Conservation (phyloP, 345 rosid species). For the Moringa oleifera region DNA sequence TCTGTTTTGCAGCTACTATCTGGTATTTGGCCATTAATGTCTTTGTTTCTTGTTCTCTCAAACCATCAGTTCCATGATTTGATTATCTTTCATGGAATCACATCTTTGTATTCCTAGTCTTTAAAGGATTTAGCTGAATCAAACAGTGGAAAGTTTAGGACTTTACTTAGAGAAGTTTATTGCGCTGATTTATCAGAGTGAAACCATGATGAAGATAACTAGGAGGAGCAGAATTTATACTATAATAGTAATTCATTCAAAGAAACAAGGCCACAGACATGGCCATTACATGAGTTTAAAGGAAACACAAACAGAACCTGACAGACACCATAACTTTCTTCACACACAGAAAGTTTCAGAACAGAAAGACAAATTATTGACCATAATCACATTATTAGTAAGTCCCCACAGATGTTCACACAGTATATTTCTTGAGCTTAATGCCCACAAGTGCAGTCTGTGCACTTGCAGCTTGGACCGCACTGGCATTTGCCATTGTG, state of each 20-base stretch:
- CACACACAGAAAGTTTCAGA: neutral
- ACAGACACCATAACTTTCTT: neutral
- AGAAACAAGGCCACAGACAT: constrained; percentile 18
- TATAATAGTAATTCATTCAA: constrained; percentile 22
- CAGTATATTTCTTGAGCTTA: constrained; percentile 5
- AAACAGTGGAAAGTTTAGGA: too few species aligned
- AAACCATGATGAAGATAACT: too few species aligned
- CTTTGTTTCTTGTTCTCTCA: too few species aligned
- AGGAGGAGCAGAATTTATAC: neutral
- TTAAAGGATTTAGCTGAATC: too few species aligned
- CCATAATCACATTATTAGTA: constrained; percentile 12
- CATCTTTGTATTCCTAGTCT: too few species aligned
- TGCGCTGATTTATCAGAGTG: too few species aligned
- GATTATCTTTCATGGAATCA: too few species aligned
- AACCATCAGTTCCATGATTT: too few species aligned
- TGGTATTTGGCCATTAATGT: too few species aligned
- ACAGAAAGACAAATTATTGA: constrained; percentile 20
- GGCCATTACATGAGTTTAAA: constrained; percentile 21
- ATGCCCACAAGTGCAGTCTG: constrained; percentile 65
- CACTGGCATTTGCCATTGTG: constrained; percentile 79
- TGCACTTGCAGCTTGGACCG: constrained; percentile 64
- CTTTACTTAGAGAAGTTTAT: too few species aligned
- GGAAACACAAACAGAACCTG: constrained; percentile 5
- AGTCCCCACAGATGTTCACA: neutral
- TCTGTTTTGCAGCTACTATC: too few species aligned